These are phyloP conservation scores for Xylariaceae sp. DNA, from an alignment of 2,329 filamentous ascomycete genomes.

Conservation along the genomic window DNA sequence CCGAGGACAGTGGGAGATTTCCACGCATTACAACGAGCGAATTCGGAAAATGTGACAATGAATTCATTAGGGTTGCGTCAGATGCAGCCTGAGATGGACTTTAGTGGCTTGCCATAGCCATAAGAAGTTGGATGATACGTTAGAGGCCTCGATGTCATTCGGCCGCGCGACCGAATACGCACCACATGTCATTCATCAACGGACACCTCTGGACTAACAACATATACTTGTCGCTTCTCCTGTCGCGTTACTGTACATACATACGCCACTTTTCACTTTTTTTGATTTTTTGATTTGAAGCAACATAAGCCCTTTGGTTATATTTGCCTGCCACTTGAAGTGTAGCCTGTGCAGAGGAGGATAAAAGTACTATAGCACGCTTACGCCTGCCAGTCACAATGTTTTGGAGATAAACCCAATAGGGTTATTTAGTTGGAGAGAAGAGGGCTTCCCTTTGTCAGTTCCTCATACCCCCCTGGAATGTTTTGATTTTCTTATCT, in stretches of 20 bases:
- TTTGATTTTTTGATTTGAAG: not conserved
- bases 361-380: conserved; percentile 1
- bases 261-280: conserved; percentile 11
- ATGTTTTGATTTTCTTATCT: not conserved
- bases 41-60: conserved; percentile 49
- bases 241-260: conserved; percentile 24
- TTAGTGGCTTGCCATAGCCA: conserved; percentile 46
- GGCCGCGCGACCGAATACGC: not conserved
- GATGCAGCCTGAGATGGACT: conserved; percentile 50
- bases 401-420: not conserved
- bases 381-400: not conserved
- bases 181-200: not conserved
- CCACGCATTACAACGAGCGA: conserved; percentile 55
- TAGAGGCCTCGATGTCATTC: not conserved
- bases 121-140: not conserved
- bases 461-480: not conserved
- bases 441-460: conserved; percentile 5
- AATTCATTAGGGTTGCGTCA: conserved; percentile 45
- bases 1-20: conserved; percentile 56
- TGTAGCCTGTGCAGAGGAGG: not conserved
- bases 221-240: not conserved
- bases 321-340: conserved; percentile 1
- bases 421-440: not conserved
- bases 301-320: not conserved
- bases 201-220: not conserved